These are phyloP conservation scores for Periconia digitata DNA, from an alignment of 2,329 filamentous ascomycete genomes.

Conservation along the genomic window DNA sequence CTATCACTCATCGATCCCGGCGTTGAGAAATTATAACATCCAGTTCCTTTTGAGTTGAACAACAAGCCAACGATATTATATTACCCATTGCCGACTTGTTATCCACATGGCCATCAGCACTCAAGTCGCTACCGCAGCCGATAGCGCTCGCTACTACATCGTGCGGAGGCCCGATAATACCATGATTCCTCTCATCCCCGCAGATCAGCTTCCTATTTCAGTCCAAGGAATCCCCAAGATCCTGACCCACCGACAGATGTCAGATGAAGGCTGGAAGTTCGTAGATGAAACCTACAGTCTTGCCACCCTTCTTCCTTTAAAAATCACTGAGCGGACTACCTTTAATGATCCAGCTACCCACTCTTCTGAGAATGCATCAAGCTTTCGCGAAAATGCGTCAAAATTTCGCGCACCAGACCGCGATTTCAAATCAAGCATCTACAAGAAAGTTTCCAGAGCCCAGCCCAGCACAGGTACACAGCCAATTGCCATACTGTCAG, in stretches of 20 bases:
- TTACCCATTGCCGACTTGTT: background rate
- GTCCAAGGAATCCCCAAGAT: constrained; percentile 41
- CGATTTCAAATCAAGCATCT: constrained; percentile 6
- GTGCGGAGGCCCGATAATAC: constrained; percentile 34
- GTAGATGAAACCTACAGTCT: constrained; percentile 17
- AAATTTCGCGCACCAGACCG: constrained; percentile 23
- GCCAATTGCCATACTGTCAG: no score
- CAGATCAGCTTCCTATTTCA: constrained; percentile 47
- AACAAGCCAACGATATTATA: background rate
- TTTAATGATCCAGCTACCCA: background rate
- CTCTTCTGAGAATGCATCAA: no score
- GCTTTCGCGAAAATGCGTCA: background rate
- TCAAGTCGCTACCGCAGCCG: constrained; percentile 4
- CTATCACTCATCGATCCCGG: background rate
- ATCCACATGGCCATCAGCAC: constrained; percentile 1
- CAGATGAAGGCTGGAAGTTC: constrained; percentile 27
- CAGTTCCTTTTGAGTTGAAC: background rate
- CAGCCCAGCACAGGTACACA: no score
- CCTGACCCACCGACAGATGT: constrained; percentile 30
- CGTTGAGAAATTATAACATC: background rate
- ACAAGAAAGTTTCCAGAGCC: no score
- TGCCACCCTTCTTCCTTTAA: constrained; percentile 10
- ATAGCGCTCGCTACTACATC: constrained; percentile 41
- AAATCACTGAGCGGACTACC: background rate
- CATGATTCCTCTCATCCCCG: constrained; percentile 45